Base-by-base conservation (phyloP, 2,329 filamentous ascomycete genomes). In the Blumeria graminis region DNA sequence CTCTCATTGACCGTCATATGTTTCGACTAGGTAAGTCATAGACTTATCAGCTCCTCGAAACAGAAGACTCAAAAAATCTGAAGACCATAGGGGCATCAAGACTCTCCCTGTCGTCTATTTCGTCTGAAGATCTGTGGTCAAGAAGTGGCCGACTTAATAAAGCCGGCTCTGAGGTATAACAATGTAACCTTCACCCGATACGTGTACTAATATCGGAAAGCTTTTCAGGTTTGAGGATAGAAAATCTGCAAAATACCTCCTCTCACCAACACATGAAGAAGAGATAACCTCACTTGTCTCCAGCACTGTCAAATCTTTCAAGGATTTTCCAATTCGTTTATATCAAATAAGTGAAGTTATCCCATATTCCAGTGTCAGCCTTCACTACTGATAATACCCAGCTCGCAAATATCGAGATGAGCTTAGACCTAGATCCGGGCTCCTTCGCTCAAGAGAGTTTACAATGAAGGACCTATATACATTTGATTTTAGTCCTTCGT, bases 391-490 rank as follows among this genome's bases (percentile, higher is more conserved):
- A 51, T 51, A 7, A n/a, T 33, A 9, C 4, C 7, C 59, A 86
- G 83, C 86, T 34, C 78, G 90, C 51, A 98, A 98, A 68, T 98
- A 96, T 65, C 80, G 92, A 53, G 92, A 98, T 70, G 92, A 98
- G 69, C 77, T 83, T 57, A 77, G 92, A 32, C 92, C 92, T 18
- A 78, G 92, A 35, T 86, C 94, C 63, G 92, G 92, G 11, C 73
- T 98, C 1, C 72, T 98, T 8, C 81, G 92, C 9, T 84, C 86
- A 0, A 81, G 88, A 59, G 92, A 98, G 65, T 98, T 98, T 64
- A 71, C 87, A 62, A 98, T 98, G 92, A 98, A 98, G 69, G 92
- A 98, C 68, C 76, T 98, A 0, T 98, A 98, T 67, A 95, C 89
- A 0, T 98, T 98, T 65, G 92, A 98, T 65, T 71, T 75, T 38